Evolutionary conservation across 2,329 filamentous ascomycete genomes (phyloP).

Genomic region (Hirsutella rhossiliensis): DNA sequence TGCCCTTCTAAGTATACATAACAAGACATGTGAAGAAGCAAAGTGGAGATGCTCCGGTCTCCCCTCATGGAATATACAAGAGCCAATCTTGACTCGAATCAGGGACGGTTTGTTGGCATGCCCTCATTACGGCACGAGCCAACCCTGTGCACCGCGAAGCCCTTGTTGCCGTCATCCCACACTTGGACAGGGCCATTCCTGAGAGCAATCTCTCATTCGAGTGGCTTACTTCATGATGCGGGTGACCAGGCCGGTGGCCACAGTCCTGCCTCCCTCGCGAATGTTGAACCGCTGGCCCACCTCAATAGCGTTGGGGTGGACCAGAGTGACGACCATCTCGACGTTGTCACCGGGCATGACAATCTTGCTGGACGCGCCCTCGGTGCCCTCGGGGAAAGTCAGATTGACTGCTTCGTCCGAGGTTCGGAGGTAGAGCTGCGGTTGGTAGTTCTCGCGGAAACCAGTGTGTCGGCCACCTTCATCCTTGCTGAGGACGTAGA

Average conservation of each 20-base stretch:
- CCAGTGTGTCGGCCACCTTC: conserved; percentile 96
- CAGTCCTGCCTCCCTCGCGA: conserved; percentile 87
- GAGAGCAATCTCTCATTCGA: not conserved
- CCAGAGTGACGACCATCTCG: conserved; percentile 85
- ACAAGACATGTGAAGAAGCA: conserved; percentile 26
- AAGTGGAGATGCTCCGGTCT: conserved; percentile 26
- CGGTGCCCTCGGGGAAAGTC: conserved; percentile 74
- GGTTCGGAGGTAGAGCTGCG: conserved; percentile 91
- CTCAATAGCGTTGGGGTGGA: conserved; percentile 80
- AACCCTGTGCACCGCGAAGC: not conserved
- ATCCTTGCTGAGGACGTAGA: conserved; percentile 96
- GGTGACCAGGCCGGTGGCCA: conserved; percentile 74
- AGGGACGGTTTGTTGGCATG: conserved; percentile 4
- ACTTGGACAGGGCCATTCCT: not conserved
- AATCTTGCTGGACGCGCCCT: conserved; percentile 61
- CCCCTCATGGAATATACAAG: conserved; percentile 22
- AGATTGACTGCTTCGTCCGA: conserved; percentile 71
- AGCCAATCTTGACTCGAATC: conserved; percentile 17
- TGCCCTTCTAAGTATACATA: conserved; percentile 19
- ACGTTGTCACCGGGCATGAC: conserved; percentile 98
- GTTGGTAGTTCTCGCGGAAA: conserved; percentile 92
- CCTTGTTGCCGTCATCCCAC: conserved; percentile 6
- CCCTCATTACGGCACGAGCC: not conserved
- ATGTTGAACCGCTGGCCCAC: conserved; percentile 94
- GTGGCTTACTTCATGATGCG: conserved; percentile 48